Conservation (phyloP, 2,329 filamentous ascomycete genomes). For the Cylindrodendrum hubeiense region DNA sequence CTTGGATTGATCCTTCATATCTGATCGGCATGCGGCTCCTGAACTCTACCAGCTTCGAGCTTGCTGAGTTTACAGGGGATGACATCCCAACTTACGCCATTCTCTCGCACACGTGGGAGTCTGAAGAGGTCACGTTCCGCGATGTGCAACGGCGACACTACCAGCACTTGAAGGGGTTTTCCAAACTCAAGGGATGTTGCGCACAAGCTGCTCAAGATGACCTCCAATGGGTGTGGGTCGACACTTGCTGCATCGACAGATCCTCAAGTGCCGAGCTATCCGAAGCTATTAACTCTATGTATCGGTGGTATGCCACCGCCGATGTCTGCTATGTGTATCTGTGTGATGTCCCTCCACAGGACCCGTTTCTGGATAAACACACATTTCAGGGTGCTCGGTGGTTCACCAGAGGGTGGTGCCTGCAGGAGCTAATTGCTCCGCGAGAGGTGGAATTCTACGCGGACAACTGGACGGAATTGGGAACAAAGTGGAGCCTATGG, state of each 20-base stretch:
- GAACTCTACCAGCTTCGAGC: constrained; percentile 11
- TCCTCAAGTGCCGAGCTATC: constrained; percentile 39
- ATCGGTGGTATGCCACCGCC: constrained; percentile 38
- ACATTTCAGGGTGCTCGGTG: constrained; percentile 20
- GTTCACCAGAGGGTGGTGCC: constrained; percentile 23
- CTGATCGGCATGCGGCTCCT: constrained; percentile 10
- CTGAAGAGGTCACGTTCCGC: constrained; percentile 15
- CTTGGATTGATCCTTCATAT: background rate
- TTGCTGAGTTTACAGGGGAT: constrained; percentile 17
- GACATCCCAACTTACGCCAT: constrained; percentile 19
- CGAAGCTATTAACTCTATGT: constrained; percentile 48
- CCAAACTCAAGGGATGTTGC: constrained; percentile 21
- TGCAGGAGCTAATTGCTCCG: constrained; percentile 27
- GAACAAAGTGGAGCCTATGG: constrained; percentile 24
- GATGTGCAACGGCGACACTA: constrained; percentile 5
- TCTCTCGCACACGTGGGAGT: constrained; percentile 23
- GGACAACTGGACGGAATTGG: constrained; percentile 22
- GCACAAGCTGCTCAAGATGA: constrained; percentile 13
- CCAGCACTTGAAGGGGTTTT: constrained; percentile 15
- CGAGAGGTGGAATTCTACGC: constrained; percentile 28
- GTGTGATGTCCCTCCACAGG: constrained; percentile 16
- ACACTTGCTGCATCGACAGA: constrained; percentile 47
- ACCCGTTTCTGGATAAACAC: constrained; percentile 16
- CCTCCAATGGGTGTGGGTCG: constrained; percentile 38
- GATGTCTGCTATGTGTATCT: constrained; percentile 45